phyloP scores from a whole-genome alignment of 139 green algal genomes.

The Ettlia oleoabundans region DNA sequence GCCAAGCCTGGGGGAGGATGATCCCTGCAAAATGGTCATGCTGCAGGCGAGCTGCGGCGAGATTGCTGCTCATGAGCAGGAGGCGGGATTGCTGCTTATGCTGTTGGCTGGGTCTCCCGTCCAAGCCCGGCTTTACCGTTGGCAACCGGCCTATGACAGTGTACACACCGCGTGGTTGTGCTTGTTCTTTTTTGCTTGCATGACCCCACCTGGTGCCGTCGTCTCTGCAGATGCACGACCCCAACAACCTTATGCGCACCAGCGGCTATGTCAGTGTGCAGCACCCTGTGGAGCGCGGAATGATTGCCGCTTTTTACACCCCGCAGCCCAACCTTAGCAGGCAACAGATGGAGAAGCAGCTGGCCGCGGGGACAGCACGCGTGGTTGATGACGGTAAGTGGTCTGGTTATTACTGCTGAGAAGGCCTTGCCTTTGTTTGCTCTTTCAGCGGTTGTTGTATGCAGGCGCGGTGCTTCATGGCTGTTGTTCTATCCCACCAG shows the following conservation, averaged over 20 bases:
- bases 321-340: slow-evolving; percentile 46
- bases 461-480: no score
- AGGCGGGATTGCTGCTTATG: no score
- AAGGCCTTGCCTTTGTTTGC: no score
- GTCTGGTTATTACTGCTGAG: no score
- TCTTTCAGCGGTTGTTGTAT: no score
- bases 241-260: slow-evolving; percentile 40
- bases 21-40: slow-evolving; percentile 11
- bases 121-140: no score
- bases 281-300: slow-evolving; percentile 1
- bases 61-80: not conserved
- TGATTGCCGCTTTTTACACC: slow-evolving; percentile 49
- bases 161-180: no score
- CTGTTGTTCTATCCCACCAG: no score
- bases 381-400: not conserved
- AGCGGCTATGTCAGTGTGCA: slow-evolving; percentile 34
- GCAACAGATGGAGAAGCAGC: slow-evolving; percentile 35
- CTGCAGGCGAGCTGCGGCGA: not conserved
- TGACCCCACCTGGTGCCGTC: not conserved
- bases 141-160: no score
- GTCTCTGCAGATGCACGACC: slow-evolving; percentile 27
- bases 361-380: not conserved
- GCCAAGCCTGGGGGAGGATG: not conserved
- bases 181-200: not conserved
- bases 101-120: no score